Conservation (phyloP, 352 stramenopile genomes). For the Thalassiosira mediterranea region DNA sequence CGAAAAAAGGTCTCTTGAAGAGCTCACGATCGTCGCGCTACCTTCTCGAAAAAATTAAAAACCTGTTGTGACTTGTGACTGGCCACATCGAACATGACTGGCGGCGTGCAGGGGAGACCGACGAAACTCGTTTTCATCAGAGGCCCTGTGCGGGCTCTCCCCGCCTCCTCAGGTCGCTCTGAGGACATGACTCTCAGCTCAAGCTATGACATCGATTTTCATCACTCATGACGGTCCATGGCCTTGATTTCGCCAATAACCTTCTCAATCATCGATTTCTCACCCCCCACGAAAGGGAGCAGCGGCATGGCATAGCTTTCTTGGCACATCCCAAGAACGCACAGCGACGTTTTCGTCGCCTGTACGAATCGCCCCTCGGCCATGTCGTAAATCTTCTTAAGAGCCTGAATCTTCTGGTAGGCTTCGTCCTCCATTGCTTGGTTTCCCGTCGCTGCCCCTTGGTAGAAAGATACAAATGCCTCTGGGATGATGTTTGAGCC, state of each 20-base stretch:
- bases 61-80: too few species aligned
- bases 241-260: conserved; percentile 14
- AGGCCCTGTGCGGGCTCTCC: too few species aligned
- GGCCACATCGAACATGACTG: too few species aligned
- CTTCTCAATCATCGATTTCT: conserved; percentile 13
- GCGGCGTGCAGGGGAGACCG: too few species aligned
- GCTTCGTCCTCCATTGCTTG: conserved; percentile 12
- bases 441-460: conserved; percentile 3
- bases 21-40: too few species aligned
- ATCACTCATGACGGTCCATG: too few species aligned
- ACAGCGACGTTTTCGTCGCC: conserved; percentile 14
- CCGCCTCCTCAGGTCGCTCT: too few species aligned
- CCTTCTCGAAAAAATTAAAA: too few species aligned
- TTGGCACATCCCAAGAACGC: conserved; percentile 7
- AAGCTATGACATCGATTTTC: too few species aligned
- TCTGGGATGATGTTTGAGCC: conserved; percentile 27
- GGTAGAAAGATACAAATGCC: conserved; percentile 9
- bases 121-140: too few species aligned
- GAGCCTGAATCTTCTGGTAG: neutral
- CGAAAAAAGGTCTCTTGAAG: too few species aligned
- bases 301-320: conserved; percentile 22
- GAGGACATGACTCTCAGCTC: too few species aligned
- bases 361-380: conserved; percentile 17
- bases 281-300: conserved; percentile 21
- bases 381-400: conserved; percentile 26